Evolutionary conservation across 768 basidiomycete genomes (phyloP).

Genomic region (Boletus sensibilis): DNA sequence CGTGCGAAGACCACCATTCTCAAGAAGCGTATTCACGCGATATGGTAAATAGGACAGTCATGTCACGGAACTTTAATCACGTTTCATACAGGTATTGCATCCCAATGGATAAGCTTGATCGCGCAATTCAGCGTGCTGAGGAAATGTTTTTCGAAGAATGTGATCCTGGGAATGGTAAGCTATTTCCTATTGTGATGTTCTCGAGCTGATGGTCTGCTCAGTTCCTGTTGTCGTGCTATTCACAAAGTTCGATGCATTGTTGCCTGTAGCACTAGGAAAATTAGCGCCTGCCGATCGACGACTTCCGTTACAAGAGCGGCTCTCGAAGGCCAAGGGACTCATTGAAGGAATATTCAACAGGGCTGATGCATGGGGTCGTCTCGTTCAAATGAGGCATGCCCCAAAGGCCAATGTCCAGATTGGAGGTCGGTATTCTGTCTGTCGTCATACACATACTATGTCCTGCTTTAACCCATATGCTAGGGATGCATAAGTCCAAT

Average conservation of each 20-base stretch:
- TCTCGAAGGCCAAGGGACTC: background rate
- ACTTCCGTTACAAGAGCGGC: background rate
- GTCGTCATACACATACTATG: background rate
- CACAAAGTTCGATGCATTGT: constrained; percentile 4
- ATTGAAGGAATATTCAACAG: background rate
- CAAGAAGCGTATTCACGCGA: constrained; percentile 7
- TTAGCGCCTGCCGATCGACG: background rate
- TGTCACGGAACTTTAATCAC: background rate
- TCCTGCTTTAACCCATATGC: background rate
- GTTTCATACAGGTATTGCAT: constrained; percentile 10
- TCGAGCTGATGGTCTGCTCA: background rate
- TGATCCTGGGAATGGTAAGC: background rate
- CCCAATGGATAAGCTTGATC: constrained; percentile 1
- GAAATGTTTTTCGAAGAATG: background rate
- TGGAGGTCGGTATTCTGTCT: background rate
- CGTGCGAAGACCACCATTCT: background rate
- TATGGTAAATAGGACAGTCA: background rate
- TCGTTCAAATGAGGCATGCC: background rate
- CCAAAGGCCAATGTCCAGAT: background rate
- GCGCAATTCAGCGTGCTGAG: background rate
- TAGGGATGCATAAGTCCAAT: background rate
- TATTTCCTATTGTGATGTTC: background rate
- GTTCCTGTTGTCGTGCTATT: constrained; percentile 5
- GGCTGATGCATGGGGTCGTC: background rate
- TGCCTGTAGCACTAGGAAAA: background rate